These are phyloP conservation scores for Aristolochia fimbriata DNA, from an alignment of 164 flowering plant genomes.

Conservation along the genomic window DNA sequence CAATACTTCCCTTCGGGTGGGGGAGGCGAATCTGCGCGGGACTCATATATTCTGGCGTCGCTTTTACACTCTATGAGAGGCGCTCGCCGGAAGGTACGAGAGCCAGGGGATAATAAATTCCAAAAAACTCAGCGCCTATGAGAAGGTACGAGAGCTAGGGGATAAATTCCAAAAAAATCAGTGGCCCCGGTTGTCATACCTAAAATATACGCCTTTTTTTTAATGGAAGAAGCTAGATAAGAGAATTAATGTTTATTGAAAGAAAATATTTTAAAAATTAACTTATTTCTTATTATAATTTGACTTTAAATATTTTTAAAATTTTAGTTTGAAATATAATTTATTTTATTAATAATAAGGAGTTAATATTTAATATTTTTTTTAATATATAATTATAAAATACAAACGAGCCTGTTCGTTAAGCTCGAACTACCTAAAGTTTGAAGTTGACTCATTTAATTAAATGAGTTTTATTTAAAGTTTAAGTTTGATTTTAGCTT, in stretches of 20 bases:
- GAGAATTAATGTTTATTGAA: background rate
- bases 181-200: background rate
- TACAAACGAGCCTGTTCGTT: background rate
- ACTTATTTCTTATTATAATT: background rate
- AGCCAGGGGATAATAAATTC: background rate
- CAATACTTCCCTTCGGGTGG: constrained; percentile 44
- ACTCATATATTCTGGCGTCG: constrained; percentile 21
- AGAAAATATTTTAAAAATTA: too few relatives aligned
- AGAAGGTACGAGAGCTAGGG: too few relatives aligned
- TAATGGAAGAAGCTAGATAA: background rate
- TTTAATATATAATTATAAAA: too few relatives aligned
- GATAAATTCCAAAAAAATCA: too few relatives aligned
- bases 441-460: too few relatives aligned
- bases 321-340: too few relatives aligned
- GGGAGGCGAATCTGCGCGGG: constrained; percentile 51
- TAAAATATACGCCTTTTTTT: too few relatives aligned
- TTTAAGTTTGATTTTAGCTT: too few relatives aligned
- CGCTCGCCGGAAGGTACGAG: constrained; percentile 13
- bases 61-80: constrained; percentile 43
- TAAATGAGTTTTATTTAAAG: too few relatives aligned
- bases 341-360: background rate
- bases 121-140: too few relatives aligned
- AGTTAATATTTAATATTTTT: too few relatives aligned
- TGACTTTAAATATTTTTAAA: too few relatives aligned
- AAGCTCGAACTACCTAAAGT: background rate